Evolutionary conservation across 805 yeast species (phyloP), one percentile per base, ranked within the genome.

Genomic region (Monosporozyma aquatica): DNA sequence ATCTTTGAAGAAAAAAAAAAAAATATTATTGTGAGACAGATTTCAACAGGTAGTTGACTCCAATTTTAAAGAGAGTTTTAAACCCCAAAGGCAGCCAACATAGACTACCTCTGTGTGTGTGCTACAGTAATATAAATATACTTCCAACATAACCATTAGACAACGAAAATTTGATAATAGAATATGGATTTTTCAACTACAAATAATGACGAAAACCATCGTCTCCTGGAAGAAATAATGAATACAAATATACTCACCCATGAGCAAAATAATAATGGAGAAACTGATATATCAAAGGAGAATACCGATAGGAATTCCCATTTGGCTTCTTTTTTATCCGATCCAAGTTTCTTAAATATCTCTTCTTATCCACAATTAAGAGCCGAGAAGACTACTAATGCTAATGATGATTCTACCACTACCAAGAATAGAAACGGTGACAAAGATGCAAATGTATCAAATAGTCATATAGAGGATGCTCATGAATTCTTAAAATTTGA

Each of bases 171-270:
- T 24, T 10, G 18, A n/a, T n/a, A n/a, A n/a, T n/a, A n/a, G n/a
- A 17, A 23, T 13, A n/a, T 18, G 30, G 26, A 26, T 20, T 32
- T 32, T 11, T 17, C 35, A 32, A 17, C 11, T 10, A 17, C 22
- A 18, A 23, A 32, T 26, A 25, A 30, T 23, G 43, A 40, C 18
- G 43, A 40, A 33, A 40, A 40, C 26, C 43, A 40, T 27, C 37
- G 43, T 26, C 37, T 40, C 22, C 34, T 40, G 27, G 43, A 40
- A 15, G 43, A 40, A 28, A 23, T 40, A 17, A 26, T 40, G 37
- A 32, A 40, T 37, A 26, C 38, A 22, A 40, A 22, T 21, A 14
- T 21, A 25, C 5, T n/a, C n/a, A n/a, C n/a, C n/a, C n/a, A n/a
- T n/a, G n/a, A n/a, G n/a, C n/a, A n/a, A n/a, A n/a, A 36, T 15